Evolutionary conservation across 495 filamentous ascomycete species (phyloP), one percentile per base, ranked within the genome.

Genomic region (Sporormia fimetaria): DNA sequence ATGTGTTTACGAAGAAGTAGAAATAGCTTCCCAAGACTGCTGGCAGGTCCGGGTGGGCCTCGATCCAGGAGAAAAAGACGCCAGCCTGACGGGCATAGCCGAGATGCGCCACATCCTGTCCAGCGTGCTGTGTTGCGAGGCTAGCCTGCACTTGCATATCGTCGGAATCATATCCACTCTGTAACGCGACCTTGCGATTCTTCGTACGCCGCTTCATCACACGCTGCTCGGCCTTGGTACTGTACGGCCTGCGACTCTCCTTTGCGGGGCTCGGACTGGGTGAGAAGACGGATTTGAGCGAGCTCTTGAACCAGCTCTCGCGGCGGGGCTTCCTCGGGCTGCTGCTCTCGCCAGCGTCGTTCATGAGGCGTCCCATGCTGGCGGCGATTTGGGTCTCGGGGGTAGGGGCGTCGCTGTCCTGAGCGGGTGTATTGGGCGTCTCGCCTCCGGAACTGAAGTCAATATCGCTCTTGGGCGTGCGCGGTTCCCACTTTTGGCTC

Each of bases 21-120:
- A 85, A 64, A 72, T 87, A 98, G 59, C 74, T 81, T 20, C 85
- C 86, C 15, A 95, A 65, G 36, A 93, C 81, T 38, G 78, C 72
- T 4, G 90, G 90, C n/a, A 94, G 73, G 49, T 78, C 74, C 0
- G 87, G 87, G 55, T 94, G 83, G 27, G 72, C 71, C 47, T 81
- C 81, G 44, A 94, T 63, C 35, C 77, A 74, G 14, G 71, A 65
- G 24, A 88, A 73, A 49, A 85, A 67, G 49, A 42, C 61, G 52
- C 39, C 51, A 9, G 39, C 41, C 44, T 33, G 20, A 8, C 41
- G 32, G 8, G 29, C 40, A 12, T 33, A 14, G 40, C 16, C 36
- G 14, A 33, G 15, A 3, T 36, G 11, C 37, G 14, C 49, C 39
- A 36, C 44, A 44, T 47, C 14, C 14, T 24, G 7, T 17, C 18